Evolutionary conservation across 441 rosid genomes (phyloP).

Genomic region (Mallotus repandus): DNA sequence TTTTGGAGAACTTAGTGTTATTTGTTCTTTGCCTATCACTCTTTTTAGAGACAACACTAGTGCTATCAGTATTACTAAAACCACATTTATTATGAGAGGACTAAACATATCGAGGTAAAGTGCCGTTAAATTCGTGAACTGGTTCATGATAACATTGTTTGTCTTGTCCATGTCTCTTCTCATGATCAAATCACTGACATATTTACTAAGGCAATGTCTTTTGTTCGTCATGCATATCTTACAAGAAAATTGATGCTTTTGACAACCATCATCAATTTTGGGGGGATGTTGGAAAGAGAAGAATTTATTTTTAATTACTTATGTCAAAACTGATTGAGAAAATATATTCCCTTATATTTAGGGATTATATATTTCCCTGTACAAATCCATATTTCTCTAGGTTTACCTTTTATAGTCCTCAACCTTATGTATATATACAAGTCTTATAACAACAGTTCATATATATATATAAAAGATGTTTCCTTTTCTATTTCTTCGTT

Average conservation of each 20-base stretch:
- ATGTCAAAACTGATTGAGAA: no score
- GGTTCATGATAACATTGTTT: background rate
- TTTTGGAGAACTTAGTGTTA: background rate
- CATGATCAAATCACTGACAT: background rate
- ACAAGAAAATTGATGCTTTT: background rate
- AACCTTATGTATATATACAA: no score
- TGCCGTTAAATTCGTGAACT: background rate
- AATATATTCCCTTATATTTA: no score
- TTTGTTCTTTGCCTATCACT: background rate
- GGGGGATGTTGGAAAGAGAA: no score
- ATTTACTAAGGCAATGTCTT: background rate
- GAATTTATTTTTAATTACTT: no score
- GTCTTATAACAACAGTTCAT: no score
- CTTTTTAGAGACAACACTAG: background rate
- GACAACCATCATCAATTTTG: no score
- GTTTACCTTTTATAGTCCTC: no score
- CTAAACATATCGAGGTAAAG: background rate
- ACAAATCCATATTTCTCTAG: no score
- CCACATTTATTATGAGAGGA: background rate
- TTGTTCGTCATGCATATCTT: background rate
- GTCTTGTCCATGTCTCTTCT: background rate
- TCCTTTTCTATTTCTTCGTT: no score
- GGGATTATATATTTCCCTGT: no score
- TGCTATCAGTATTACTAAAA: background rate
- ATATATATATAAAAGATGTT: no score